phyloP scores from a whole-genome alignment of 768 basidiomycete genomes.

The Glaciozyma antarctica region DNA sequence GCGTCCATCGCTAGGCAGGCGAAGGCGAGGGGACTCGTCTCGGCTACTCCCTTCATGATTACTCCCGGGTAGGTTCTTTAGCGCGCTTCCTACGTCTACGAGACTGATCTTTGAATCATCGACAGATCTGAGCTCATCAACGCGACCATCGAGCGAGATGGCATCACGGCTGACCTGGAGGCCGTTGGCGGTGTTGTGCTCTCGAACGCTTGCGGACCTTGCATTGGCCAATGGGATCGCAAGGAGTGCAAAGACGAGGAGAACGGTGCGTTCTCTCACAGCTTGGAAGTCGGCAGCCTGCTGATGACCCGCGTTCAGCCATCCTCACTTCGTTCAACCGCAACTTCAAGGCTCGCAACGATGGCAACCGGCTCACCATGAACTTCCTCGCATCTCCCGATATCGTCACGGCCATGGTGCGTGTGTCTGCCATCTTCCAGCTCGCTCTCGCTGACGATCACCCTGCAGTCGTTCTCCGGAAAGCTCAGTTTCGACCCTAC shows the following conservation, averaged over 20 bases:
- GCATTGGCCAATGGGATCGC: conserved; percentile 99
- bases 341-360: conserved; percentile 90
- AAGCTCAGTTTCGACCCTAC: conserved; percentile 87
- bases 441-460: not conserved
- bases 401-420: conserved; percentile 66
- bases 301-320: conserved; percentile 45
- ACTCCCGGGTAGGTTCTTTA: conserved; percentile 39
- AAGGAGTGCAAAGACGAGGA: conserved; percentile 74
- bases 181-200: conserved; percentile 88
- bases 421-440: not conserved
- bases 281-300: not conserved
- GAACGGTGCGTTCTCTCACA: conserved; percentile 54
- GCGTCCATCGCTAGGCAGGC: conserved; percentile 87
- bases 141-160: conserved; percentile 92
- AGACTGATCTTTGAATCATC: too few species aligned
- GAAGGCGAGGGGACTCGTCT: conserved; percentile 64
- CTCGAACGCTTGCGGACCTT: conserved; percentile 97
- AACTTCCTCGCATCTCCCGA: conserved; percentile 98
- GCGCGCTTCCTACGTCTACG: not conserved
- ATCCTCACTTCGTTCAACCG: conserved; percentile 97
- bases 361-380: conserved; percentile 74
- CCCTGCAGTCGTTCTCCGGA: conserved; percentile 78
- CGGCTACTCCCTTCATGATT: conserved; percentile 47
- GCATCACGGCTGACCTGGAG: conserved; percentile 67
- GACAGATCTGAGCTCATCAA: conserved; percentile 84